Evolutionary conservation across 2,329 filamentous ascomycete genomes (phyloP).

Genomic region (Hirsutella minnesotensis): DNA sequence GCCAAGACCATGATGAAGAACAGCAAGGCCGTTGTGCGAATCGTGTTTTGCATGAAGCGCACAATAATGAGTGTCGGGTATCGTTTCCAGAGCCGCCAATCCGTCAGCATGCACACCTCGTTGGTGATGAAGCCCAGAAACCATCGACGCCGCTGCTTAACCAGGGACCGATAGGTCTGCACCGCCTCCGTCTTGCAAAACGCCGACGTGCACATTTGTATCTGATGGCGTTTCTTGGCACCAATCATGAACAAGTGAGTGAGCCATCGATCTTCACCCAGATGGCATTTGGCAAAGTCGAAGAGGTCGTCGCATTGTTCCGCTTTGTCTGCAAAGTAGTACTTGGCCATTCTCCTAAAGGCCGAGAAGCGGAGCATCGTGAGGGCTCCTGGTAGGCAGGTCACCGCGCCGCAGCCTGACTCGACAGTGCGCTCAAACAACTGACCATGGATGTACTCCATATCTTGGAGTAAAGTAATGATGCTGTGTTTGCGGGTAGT

Average conservation of each 20-base stretch:
- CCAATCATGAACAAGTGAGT: conserved; percentile 99
- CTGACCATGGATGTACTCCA: conserved; percentile 97
- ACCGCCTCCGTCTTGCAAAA: conserved; percentile 99
- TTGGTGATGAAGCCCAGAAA: conserved; percentile 97
- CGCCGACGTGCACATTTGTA: conserved; percentile 93
- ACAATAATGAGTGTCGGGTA: conserved; percentile 81
- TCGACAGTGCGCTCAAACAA: conserved; percentile 93
- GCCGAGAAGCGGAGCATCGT: conserved; percentile 94
- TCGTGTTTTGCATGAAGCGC: conserved; percentile 91
- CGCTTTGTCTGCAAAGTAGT: conserved; percentile 95
- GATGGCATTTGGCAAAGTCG: conserved; percentile 88
- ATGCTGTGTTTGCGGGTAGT: conserved; percentile 81
- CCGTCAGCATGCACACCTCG: conserved; percentile 95
- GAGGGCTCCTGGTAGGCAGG: conserved; percentile 86
- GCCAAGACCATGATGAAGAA: conserved; percentile 92
- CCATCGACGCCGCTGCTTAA: conserved; percentile 94
- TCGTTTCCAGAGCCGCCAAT: conserved; percentile 79
- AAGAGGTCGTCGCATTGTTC: conserved; percentile 94
- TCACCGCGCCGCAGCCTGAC: conserved; percentile 86
- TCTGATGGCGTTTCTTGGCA: conserved; percentile 84
- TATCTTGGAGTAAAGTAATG: conserved; percentile 88
- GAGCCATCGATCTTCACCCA: conserved; percentile 92
- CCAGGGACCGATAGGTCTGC: conserved; percentile 69
- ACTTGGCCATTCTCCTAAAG: conserved; percentile 92
- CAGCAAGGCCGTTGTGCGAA: conserved; percentile 82